Percentiles rank a stretch among this genome's conserved stretches.
These are phyloP conservation scores for Rhynchosporium secalis DNA, from an alignment of 2,329 filamentous ascomycete species.

Conservation along the genomic window DNA sequence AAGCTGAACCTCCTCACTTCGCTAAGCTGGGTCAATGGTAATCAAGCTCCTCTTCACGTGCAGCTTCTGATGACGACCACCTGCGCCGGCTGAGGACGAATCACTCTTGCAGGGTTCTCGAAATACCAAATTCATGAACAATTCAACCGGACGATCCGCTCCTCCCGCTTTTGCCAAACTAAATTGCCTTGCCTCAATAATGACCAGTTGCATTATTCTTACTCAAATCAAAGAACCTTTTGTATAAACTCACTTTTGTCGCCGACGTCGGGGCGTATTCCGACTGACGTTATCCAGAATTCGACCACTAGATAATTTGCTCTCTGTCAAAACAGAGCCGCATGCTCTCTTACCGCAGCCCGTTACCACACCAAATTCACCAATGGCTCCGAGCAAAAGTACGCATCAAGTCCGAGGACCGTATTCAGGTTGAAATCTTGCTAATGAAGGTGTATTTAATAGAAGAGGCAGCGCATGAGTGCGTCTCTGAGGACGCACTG, in stretches of 20 bases:
- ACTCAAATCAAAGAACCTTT: slow-evolving; percentile 5
- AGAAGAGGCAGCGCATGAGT: slow-evolving; percentile 63
- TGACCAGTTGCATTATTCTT: slow-evolving; percentile 14
- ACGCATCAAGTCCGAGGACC: slow-evolving; percentile 19
- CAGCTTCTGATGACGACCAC: slow-evolving; percentile 10
- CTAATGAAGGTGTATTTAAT: slow-evolving; percentile 7
- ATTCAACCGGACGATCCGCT: slow-evolving; percentile 16
- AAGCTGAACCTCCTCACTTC: background rate
- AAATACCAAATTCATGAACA: slow-evolving; percentile 12
- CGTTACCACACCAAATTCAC: slow-evolving; percentile 36
- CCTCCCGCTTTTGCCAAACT: slow-evolving; percentile 12
- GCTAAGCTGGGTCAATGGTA: background rate
- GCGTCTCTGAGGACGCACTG: slow-evolving; percentile 86
- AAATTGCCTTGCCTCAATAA: slow-evolving; percentile 20
- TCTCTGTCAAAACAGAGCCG: slow-evolving; percentile 34
- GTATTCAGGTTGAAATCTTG: too few species aligned
- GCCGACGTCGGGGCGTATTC: slow-evolving; percentile 38
- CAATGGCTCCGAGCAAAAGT: slow-evolving; percentile 46
- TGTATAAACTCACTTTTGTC: slow-evolving; percentile 19
- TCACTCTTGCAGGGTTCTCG: slow-evolving; percentile 13
- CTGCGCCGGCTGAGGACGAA: slow-evolving; percentile 5
- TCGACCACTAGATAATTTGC: slow-evolving; percentile 30
- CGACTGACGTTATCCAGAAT: slow-evolving; percentile 34
- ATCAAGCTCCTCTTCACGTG: slow-evolving; percentile 20
- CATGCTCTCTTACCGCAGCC: slow-evolving; percentile 33